phyloP scores from a whole-genome alignment of 805 yeast genomes.

The Candida incommunis region DNA sequence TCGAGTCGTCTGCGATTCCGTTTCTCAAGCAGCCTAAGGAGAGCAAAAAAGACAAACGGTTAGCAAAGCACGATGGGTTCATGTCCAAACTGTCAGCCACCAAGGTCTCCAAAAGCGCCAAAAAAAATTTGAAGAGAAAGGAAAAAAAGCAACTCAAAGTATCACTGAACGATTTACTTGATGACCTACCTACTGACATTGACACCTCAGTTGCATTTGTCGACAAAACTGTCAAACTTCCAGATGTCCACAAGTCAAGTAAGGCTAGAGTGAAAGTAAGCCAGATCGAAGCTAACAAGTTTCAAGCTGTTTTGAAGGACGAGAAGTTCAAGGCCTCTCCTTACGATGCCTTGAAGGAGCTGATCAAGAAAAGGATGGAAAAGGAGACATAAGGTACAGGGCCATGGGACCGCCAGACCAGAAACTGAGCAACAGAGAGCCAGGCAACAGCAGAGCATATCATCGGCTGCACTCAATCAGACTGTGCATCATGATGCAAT shows the following conservation, averaged over 20 bases:
- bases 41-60: background rate
- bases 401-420: no score
- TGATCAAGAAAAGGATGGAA: background rate
- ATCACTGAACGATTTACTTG: background rate
- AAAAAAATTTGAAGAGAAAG: background rate
- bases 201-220: background rate
- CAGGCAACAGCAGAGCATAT: no score
- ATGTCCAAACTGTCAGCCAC: background rate
- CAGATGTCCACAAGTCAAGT: background rate
- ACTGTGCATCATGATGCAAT: no score
- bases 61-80: background rate
- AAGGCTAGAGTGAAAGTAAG: background rate
- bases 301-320: background rate
- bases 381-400: no score
- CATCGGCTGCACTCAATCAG: no score
- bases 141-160: background rate
- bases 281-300: background rate
- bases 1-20: no score
- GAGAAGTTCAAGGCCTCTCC: background rate
- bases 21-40: slow-evolving; percentile 1
- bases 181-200: background rate
- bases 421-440: no score
- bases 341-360: background rate
- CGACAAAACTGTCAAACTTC: background rate
- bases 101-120: background rate